Percentiles rank a stretch among this genome's conserved stretches.
These are phyloP conservation scores for Talinum fruticosum DNA, from an alignment of 148 eudicot genomes.

Conservation along the genomic window DNA sequence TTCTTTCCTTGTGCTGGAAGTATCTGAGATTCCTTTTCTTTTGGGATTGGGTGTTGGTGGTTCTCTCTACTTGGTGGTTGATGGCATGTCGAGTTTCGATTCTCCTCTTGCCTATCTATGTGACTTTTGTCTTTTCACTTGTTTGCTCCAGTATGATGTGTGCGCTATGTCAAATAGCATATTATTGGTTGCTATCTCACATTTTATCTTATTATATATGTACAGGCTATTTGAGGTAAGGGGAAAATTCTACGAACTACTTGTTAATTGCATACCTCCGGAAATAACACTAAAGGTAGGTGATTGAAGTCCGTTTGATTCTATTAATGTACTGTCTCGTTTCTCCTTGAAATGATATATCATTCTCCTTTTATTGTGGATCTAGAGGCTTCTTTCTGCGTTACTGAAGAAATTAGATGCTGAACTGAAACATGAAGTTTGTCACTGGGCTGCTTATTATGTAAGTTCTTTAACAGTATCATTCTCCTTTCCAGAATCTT, in stretches of 20 bases:
- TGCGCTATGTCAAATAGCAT: constrained; percentile 1
- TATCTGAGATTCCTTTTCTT: too few relatives aligned
- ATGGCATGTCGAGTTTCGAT: neutral
- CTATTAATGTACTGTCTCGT: neutral
- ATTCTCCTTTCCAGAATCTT: neutral
- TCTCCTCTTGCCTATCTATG: neutral
- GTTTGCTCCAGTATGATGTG: neutral
- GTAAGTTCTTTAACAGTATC: constrained; percentile 53
- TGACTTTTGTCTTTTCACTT: too few relatives aligned
- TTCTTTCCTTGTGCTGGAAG: too few relatives aligned
- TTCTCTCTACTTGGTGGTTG: neutral
- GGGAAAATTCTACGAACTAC: constrained; percentile 84
- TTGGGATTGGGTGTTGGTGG: neutral
- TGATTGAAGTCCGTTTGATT: neutral
- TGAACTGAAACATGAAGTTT: constrained; percentile 88
- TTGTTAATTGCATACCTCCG: constrained; percentile 81
- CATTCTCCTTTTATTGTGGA: constrained; percentile 18
- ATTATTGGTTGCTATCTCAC: neutral
- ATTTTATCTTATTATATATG: neutral
- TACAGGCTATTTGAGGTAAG: constrained; percentile 86
- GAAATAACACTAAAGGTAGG: constrained; percentile 77
- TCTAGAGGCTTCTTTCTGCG: constrained; percentile 84
- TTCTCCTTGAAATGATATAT: neutral
- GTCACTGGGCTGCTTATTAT: constrained; percentile 98
- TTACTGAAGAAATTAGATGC: constrained; percentile 87